A percentile compares a stretch with the other conserved stretches of the same genome.
Conservation (phyloP, 345 rosid genomes). For the Camelina neglecta region DNA sequence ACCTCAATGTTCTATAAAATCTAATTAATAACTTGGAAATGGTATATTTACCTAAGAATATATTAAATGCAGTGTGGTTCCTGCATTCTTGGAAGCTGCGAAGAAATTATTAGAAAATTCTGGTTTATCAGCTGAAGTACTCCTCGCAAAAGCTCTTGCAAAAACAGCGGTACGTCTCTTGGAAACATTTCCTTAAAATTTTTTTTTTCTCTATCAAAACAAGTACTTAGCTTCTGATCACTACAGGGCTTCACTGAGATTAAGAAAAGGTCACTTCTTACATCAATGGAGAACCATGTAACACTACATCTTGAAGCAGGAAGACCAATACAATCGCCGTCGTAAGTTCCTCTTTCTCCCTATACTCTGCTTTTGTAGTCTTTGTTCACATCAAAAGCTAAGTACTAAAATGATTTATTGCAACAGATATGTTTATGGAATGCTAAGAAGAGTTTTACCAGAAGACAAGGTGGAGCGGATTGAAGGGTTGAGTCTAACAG, state of each 20-base stretch:
- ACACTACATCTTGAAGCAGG: slow-evolving; percentile 79
- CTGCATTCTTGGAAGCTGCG: slow-evolving; percentile 82
- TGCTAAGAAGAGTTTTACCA: slow-evolving; percentile 84
- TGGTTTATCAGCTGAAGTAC: slow-evolving; percentile 76
- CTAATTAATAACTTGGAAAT: neutral
- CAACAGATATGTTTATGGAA: slow-evolving; percentile 62
- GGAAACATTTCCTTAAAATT: neutral
- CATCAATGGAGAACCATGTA: slow-evolving; percentile 90
- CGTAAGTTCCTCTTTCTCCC: slow-evolving; percentile 56
- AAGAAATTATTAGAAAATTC: slow-evolving; percentile 73
- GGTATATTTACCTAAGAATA: neutral
- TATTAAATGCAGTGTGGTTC: slow-evolving; percentile 73
- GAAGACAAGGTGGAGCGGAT: slow-evolving; percentile 89
- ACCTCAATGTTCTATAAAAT: neutral
- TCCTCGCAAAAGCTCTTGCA: slow-evolving; percentile 95
- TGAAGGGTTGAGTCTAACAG: slow-evolving; percentile 75
- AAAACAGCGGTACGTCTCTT: slow-evolving; percentile 69
- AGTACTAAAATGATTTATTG: slow-evolving; percentile 15
- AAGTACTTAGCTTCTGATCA: slow-evolving; percentile 16
- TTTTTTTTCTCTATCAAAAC: neutral
- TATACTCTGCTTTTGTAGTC: neutral
- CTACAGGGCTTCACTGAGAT: slow-evolving; percentile 89
- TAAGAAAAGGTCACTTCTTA: slow-evolving; percentile 83
- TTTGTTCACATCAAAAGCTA: neutral
- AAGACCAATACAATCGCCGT: slow-evolving; percentile 65